Evolutionary conservation across 2,329 filamentous ascomycete genomes (phyloP), one percentile per base, ranked within the genome.

Genomic region (Colletotrichum sojae): DNA sequence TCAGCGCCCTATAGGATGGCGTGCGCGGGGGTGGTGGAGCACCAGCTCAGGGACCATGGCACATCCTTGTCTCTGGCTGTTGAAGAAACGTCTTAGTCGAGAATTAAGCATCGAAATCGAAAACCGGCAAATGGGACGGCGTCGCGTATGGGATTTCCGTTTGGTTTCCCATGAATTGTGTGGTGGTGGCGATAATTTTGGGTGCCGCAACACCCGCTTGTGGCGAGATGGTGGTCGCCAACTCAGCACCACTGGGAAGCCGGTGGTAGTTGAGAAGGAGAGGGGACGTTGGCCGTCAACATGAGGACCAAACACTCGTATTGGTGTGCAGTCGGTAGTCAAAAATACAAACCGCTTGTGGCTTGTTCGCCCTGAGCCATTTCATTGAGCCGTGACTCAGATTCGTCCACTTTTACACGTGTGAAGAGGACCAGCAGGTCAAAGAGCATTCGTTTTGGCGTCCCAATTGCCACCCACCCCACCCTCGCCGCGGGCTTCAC

Each of bases 1-100:
- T 69, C 62, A 69, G 67, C 51, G 67, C 67, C 63, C 27, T 69
- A 69, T 56, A 61, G 67, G 63, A 69, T 67, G 67, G 67, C 67
- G 67, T 69, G 67, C 67, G 67, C 67, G 67, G 67, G 67, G 67
- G 18, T 40, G 45, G 62, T 66, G 67, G 63, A 60, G 62, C 63
- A 46, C 56, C 43, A 56, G 43, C 48, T 61, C 67, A 53, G 16
- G 39, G n/a, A 54, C 67, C 67, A 69, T 53, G 62, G 63, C 62
- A 69, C 67, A 66, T 18, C 63, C 67, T 69, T 69, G 67, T 67
- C 67, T 55, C 48, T 55, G 45, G 36, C 51, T 43, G 52, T 56
- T 61, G 62, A 57, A 60, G 36, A 39, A 36, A 25, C 45, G 59
- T 39, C 27, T 46, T 9, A 46, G 52, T 56, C 18, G 62, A 25